Conservation (phyloP, 1,284 basidiomycete genomes). For the Golubevia sp. region DNA sequence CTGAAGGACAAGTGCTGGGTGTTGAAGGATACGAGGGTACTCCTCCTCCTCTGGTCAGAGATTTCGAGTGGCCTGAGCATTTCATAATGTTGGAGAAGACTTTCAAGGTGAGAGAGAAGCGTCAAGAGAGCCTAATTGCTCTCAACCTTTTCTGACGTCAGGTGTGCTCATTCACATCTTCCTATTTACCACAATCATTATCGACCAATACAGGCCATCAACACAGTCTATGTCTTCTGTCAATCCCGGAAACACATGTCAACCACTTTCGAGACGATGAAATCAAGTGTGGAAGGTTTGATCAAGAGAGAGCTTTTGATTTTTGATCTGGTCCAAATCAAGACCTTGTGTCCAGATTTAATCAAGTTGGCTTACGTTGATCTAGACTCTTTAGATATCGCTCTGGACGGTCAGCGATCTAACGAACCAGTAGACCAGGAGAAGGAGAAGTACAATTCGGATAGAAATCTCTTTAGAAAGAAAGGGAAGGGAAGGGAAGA, state of each 20-base stretch:
- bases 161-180: neutral
- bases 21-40: conserved; percentile 11
- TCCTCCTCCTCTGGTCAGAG: conserved; percentile 18
- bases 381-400: conserved; percentile 38
- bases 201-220: conserved; percentile 70
- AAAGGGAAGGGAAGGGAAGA: conserved; percentile 1
- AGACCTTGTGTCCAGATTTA: conserved; percentile 53
- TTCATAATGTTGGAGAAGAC: conserved; percentile 62
- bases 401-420: conserved; percentile 24
- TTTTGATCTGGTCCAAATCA: conserved; percentile 53
- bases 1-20: too few species aligned
- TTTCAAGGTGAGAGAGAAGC: conserved; percentile 56
- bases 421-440: conserved; percentile 7
- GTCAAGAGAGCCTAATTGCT: neutral
- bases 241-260: conserved; percentile 81
- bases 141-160: too few species aligned
- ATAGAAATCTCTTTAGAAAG: conserved; percentile 17
- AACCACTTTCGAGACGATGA: conserved; percentile 76
- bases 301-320: conserved; percentile 68
- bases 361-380: conserved; percentile 55
- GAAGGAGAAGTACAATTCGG: conserved; percentile 7
- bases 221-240: conserved; percentile 85
- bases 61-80: conserved; percentile 59
- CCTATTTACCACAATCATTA: neutral
- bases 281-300: conserved; percentile 76